Base-by-base conservation (phyloP, 768 basidiomycete genomes). In the Russula dissimulans region DNA sequence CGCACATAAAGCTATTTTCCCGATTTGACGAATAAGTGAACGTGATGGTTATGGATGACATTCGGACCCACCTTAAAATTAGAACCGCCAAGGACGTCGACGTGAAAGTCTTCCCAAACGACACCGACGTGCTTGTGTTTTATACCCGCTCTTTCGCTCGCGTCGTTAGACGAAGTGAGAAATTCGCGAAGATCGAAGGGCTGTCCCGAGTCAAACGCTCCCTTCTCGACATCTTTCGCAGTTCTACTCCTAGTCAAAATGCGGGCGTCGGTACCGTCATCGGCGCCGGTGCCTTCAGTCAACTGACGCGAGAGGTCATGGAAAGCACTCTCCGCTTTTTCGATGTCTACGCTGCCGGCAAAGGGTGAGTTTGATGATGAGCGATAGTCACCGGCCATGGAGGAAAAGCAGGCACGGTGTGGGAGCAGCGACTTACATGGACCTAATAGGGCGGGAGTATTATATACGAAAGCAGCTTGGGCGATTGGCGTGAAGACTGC, bases 61-160 rank as follows among this genome's bases (percentile, higher is more conserved):
- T 41, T 17, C 14, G 5, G 7, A 61, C 75, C 22, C 47, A 81
- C 87, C 76, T 87, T 89, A 70, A 73, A 77, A 69, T 80, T 76
- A n/a, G 73, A 67, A 8, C 81, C 82, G 11, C 86, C 87, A 2
- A 78, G 58, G 17, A 84, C 86, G 7, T 83, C 75, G 15, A 89
- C 88, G 59, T 83, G 75, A 0, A 91, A 73, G 63, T 84, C 77
- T 49, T 87, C 79, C 88, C 88, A 90, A 32, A 81, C 80, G 18
- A 90, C 83, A 32, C 86, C 87, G 17, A 90, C 87, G 61, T 87
- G 83, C 77, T 91, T 89, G 65, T 87, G 84, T 57, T 80, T 81
- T 49, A 89, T 84, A 12, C 88, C 88, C 2, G 85, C 85, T 11
- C 71, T 68, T 56, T 87, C 79, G 57, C 81, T 78, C 2, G 83